A percentile compares a stretch with the other conserved stretches of the same genome.
Evolutionary conservation across 805 yeast genomes (phyloP).

Genomic region (Cyberlindnera nakhonratchasimensis): DNA sequence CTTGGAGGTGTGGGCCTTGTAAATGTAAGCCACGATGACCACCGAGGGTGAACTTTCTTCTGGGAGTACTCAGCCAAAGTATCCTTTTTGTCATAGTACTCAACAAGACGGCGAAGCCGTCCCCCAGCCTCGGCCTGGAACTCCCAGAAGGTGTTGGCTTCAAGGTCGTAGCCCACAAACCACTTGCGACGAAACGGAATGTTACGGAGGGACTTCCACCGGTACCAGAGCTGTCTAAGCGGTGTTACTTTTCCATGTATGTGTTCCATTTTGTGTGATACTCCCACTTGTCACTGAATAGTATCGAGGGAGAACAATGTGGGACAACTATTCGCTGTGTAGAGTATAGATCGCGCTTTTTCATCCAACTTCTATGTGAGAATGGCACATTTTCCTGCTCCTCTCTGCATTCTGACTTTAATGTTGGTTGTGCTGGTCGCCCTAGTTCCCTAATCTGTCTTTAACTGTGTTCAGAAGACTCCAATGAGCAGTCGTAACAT

Average conservation of each 20-base stretch:
- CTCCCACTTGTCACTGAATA: too few species aligned
- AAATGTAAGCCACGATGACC: slow-evolving; percentile 79
- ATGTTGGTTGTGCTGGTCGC: too few species aligned
- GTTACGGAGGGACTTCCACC: slow-evolving; percentile 56
- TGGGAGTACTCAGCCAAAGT: slow-evolving; percentile 47
- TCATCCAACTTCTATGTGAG: too few species aligned
- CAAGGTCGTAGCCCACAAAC: slow-evolving; percentile 68
- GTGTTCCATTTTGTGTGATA: slow-evolving; percentile 40
- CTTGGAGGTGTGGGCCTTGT: slow-evolving; percentile 60
- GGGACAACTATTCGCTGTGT: too few species aligned
- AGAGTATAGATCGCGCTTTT: too few species aligned
- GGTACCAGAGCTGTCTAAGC: slow-evolving; percentile 47
- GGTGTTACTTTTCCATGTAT: slow-evolving; percentile 46
- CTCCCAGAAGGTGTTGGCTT: slow-evolving; percentile 87
- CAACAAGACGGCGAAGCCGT: slow-evolving; percentile 57
- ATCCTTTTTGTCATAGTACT: slow-evolving; percentile 46
- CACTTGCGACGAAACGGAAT: slow-evolving; percentile 69
- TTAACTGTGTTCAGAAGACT: too few species aligned
- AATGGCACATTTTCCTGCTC: too few species aligned
- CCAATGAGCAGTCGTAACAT: slow-evolving; percentile 9
- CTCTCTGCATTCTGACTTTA: too few species aligned
- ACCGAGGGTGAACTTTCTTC: slow-evolving; percentile 49
- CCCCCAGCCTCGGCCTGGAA: slow-evolving; percentile 51
- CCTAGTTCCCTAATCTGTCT: too few species aligned
- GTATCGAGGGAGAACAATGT: too few species aligned